phyloP scores from a whole-genome alignment of 441 rosid genomes.

The Iberis amara region DNA sequence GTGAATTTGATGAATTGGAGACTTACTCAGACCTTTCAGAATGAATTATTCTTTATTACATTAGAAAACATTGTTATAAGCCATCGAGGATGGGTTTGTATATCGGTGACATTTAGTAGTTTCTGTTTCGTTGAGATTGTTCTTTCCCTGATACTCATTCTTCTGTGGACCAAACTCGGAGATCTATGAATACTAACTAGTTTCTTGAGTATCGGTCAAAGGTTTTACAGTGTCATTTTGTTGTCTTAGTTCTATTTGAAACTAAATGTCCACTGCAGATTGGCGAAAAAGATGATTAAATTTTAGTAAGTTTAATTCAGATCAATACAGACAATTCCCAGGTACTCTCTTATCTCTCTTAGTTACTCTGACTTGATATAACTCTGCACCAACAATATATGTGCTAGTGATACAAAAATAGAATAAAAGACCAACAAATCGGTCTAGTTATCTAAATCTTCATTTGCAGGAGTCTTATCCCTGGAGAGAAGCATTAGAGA shows the following conservation, averaged over 20 bases:
- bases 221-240: background rate
- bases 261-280: constrained; percentile 1
- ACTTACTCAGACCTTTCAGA: constrained; percentile 53
- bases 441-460: constrained; percentile 19
- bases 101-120: constrained; percentile 4
- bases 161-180: constrained; percentile 7
- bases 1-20: constrained; percentile 53
- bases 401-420: constrained; percentile 19
- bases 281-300: constrained; percentile 12
- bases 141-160: constrained; percentile 5
- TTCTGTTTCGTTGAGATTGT: constrained; percentile 14
- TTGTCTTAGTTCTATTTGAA: constrained; percentile 10
- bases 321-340: constrained; percentile 8
- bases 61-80: constrained; percentile 21
- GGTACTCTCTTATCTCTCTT: constrained; percentile 13
- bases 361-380: constrained; percentile 17
- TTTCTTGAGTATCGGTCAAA: constrained; percentile 16
- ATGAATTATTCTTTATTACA: constrained; percentile 27
- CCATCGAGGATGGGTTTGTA: constrained; percentile 22
- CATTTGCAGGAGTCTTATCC: constrained; percentile 11
- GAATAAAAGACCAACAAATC: constrained; percentile 11
- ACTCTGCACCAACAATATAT: constrained; percentile 9
- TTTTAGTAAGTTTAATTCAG: constrained; percentile 4
- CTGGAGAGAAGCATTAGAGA: constrained; percentile 25
- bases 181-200: constrained; percentile 18